A percentile compares a stretch with the other conserved stretches of the same genome.
Conservation (phyloP, 2,329 filamentous ascomycete species). For the Drechslera avenae region DNA sequence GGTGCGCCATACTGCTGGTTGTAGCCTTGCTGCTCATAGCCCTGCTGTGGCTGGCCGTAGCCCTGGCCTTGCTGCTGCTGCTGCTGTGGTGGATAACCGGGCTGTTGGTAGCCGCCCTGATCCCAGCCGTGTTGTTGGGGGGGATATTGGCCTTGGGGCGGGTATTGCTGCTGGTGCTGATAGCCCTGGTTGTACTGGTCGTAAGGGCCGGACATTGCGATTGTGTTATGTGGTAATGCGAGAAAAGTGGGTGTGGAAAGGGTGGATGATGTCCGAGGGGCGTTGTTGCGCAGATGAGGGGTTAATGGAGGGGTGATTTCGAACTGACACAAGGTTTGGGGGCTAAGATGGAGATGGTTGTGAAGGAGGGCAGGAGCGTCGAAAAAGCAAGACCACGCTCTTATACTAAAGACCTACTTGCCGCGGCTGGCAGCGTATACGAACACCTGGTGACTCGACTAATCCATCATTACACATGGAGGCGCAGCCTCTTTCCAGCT, state of each 20-base stretch:
- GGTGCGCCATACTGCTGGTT: slow-evolving; percentile 54
- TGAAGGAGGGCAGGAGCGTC: slow-evolving; percentile 19
- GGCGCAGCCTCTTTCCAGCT: slow-evolving; percentile 38
- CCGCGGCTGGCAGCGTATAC: slow-evolving; percentile 26
- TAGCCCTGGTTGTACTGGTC: slow-evolving; percentile 50
- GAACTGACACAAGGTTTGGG: slow-evolving; percentile 18
- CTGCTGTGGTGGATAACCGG: slow-evolving; percentile 34
- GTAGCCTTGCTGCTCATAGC: slow-evolving; percentile 34
- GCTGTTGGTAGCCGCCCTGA: slow-evolving; percentile 39
- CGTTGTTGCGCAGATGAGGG: slow-evolving; percentile 14
- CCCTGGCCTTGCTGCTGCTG: slow-evolving; percentile 36
- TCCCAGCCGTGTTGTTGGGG: slow-evolving; percentile 40
- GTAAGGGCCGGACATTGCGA: slow-evolving; percentile 60
- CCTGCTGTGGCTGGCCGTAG: slow-evolving; percentile 44
- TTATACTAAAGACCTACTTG: slow-evolving; percentile 24
- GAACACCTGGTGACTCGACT: slow-evolving; percentile 32
- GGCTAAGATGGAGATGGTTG: slow-evolving; percentile 1
- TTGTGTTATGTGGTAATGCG: slow-evolving; percentile 10
- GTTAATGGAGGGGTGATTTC: slow-evolving; percentile 15
- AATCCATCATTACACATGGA: slow-evolving; percentile 21
- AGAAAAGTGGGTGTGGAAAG: background rate
- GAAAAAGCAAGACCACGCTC: slow-evolving; percentile 9
- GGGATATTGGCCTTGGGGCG: slow-evolving; percentile 40
- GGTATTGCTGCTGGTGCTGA: slow-evolving; percentile 48
- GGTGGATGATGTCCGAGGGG: too few species aligned